Base-by-base conservation (phyloP, 345 rosid genomes). In the Lepidium sativum region DNA sequence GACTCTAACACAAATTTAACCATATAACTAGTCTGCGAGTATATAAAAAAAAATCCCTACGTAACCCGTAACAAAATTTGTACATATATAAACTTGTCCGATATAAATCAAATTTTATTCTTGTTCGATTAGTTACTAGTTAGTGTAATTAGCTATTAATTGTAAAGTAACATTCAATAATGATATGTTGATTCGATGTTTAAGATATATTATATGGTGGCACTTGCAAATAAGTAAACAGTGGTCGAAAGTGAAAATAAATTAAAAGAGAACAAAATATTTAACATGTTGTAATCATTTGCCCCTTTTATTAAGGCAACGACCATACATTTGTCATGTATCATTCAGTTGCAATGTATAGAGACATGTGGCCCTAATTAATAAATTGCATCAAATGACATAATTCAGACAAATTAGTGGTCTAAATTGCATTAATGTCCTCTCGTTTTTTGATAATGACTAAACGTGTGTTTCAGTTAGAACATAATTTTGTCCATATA, bases 361-460 rank as follows among this genome's bases (percentile, higher is more conserved):
- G 4, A 32, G 38, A 63, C 52, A 16, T 71, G 59, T 45, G 53
- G 8, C 43, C 41, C 59, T 56, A 48, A 49, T 48, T 56, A 48
- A 49, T 48, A 71, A 71, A 64, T 39, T 56, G 75, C 70, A 56
- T 65, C 75, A 71, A 63, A 64, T 71, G 70, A 48, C 59, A 61
- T 9, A 7, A 15, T 52, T 62, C 63, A 44, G 49, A 70, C 69
- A 60, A 59, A 59, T 59, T 59, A 20, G 50, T 50, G 66, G 66
- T 29, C 59, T 18, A 31, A 68, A 14, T 52, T 52, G 68, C 47
- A 27, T 31, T 38, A 64, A 9, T 71, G 70, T 71, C 50, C 45
- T 55, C 57, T 49, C 60, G 14, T 38, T 71, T 63, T 48, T 32
- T 48, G 75, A 71, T 40, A 34, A 63, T 48, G 53, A 55, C 75